A percentile compares a stretch with the other conserved stretches of the same genome.
These are phyloP conservation scores for Forsythia viridissima DNA, from an alignment of 257 asterid species.

Conservation along the genomic window DNA sequence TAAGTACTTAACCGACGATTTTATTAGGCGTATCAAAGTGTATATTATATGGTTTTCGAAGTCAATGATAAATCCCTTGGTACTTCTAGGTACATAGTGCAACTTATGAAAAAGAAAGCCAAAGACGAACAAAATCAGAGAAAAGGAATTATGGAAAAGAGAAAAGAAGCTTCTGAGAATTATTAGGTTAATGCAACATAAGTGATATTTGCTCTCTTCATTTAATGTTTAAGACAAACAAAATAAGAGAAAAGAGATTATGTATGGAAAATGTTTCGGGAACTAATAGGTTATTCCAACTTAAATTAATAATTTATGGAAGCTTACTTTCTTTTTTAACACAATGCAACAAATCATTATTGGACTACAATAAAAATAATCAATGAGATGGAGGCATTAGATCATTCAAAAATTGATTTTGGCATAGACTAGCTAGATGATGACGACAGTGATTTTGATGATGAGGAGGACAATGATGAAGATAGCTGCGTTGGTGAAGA, in stretches of 20 bases:
- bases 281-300: not conserved
- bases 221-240: slow-evolving; percentile 8
- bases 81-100: no score
- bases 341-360: slow-evolving; percentile 87
- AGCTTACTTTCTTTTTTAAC: slow-evolving; percentile 37
- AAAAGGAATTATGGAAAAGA: not conserved
- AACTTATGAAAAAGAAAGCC: no score
- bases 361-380: slow-evolving; percentile 86
- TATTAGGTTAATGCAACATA: not conserved
- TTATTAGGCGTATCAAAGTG: no score
- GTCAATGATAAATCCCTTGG: no score
- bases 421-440: slow-evolving; percentile 68
- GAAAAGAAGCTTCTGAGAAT: not conserved
- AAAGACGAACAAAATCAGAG: not conserved
- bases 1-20: no score
- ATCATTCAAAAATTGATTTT: slow-evolving; percentile 43
- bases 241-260: not conserved
- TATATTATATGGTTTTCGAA: no score
- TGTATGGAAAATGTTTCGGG: not conserved
- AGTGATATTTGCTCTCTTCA: not conserved
- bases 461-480: slow-evolving; percentile 51
- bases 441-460: slow-evolving; percentile 69
- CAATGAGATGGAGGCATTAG: slow-evolving; percentile 64
- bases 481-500: slow-evolving; percentile 57
- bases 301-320: slow-evolving; percentile 9